Evolutionary conservation across 345 rosid genomes (phyloP).

Genomic region (Populus nigra): DNA sequence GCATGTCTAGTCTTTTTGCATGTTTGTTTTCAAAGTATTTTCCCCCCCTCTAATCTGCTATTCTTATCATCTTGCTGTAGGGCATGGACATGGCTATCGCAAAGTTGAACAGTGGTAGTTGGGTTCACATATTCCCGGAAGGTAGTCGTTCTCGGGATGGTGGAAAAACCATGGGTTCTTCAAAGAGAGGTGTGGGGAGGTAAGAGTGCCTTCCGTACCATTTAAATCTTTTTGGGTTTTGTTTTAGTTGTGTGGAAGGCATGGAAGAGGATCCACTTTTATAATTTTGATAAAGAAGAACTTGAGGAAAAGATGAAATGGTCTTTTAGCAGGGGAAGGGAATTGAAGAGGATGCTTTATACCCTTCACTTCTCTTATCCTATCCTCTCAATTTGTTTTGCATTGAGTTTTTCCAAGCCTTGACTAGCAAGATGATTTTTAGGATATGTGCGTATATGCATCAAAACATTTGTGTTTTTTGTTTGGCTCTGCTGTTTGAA

Average conservation of each 20-base stretch:
- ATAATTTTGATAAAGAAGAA: background rate
- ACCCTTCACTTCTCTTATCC: too few species aligned
- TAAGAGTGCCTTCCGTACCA: slow-evolving; percentile 22
- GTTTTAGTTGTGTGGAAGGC: background rate
- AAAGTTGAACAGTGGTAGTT: slow-evolving; percentile 80
- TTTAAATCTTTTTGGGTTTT: background rate
- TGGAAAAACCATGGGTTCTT: slow-evolving; percentile 75
- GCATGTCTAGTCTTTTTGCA: background rate
- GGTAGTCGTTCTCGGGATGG: slow-evolving; percentile 95
- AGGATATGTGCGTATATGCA: background rate
- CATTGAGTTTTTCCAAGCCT: too few species aligned
- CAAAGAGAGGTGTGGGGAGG: slow-evolving; percentile 98
- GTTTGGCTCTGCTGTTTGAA: background rate
- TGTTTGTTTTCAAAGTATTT: too few species aligned
- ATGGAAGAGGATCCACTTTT: background rate
- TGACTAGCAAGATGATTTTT: too few species aligned
- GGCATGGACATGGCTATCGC: slow-evolving; percentile 97
- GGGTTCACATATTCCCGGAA: slow-evolving; percentile 99
- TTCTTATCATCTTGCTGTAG: slow-evolving; percentile 31
- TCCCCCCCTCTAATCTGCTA: background rate
- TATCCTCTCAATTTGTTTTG: too few species aligned
- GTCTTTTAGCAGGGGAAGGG: background rate
- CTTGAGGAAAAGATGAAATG: background rate
- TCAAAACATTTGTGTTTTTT: background rate
- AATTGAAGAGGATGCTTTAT: too few species aligned